A percentile compares a stretch with the other conserved stretches of the same genome.
Conservation (phyloP, 306 rosid species). For the Fagus crenata region DNA sequence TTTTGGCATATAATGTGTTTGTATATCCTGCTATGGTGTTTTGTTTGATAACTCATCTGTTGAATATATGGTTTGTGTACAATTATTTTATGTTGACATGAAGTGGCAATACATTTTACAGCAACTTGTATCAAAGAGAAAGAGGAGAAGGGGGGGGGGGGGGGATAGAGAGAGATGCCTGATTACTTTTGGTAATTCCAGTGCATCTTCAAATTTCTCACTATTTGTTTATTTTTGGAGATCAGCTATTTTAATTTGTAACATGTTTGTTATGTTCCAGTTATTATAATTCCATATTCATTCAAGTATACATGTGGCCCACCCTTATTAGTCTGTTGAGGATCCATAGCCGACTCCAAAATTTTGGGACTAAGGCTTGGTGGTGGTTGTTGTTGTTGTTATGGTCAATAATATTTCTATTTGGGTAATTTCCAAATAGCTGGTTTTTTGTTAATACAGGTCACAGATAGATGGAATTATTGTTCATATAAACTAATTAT, state of each 20-base stretch:
- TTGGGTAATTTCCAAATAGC: constrained; percentile 6
- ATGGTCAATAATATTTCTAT: neutral
- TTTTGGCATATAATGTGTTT: neutral
- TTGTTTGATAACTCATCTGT: neutral
- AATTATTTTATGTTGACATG: neutral
- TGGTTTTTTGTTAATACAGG: neutral
- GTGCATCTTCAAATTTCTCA: neutral
- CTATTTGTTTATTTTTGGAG: neutral
- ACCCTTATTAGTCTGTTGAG: too few species aligned
- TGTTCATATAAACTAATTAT: neutral
- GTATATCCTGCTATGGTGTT: neutral
- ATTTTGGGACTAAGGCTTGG: too few species aligned
- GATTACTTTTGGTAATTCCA: too few species aligned
- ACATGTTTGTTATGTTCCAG: neutral
- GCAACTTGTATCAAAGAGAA: neutral
- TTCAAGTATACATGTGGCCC: neutral
- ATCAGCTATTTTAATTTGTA: neutral
- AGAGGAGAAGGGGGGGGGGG: neutral
- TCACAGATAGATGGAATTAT: constrained; percentile 9
- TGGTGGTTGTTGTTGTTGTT: neutral
- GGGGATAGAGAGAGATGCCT: too few species aligned
- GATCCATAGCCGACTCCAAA: too few species aligned
- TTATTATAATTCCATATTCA: neutral
- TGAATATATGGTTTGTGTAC: neutral
- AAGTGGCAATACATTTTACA: neutral